Base-by-base conservation (phyloP, 2,329 filamentous ascomycete genomes). In the Trichoderma cornu-damae region DNA sequence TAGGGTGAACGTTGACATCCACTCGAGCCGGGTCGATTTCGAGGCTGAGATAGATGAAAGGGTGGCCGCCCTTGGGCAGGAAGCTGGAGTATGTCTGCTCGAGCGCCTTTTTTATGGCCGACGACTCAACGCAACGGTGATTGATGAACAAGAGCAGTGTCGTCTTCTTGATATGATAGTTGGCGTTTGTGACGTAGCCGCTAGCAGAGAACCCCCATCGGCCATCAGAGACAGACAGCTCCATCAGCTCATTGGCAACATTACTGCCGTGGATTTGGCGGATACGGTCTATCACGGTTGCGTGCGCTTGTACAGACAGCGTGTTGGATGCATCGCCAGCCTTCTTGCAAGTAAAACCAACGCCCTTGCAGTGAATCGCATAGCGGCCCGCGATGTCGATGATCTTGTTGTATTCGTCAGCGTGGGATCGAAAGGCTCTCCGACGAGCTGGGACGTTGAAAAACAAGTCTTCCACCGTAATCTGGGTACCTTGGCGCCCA, bases 391-490 rank as follows among this genome's bases (percentile, higher is more conserved):
- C 88, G 69, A 96, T 85, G 69, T 99, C 94, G 24, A 97, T 85
- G 57, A 99, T 96, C 74, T 97, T 99, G 67, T 95, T 91, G 75
- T 95, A 97, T 70, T 99, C 95, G 68, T 99, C 94, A 35, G 91
- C 89, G 16, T 89, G 77, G 12, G 93, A 97, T 38, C 94, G 85
- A 67, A 99, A 99, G 9, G 95, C 94, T 63, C 86, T 84, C 34
- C 92, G 85, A 22, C 94, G 84, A 7, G 88, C 96, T 0, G 91
- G 92, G 1, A 97, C 84, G 66, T 96, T 99, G 78, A 96, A 99
- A 71, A 99, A 99, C 9, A 99, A 75, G 70, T 99, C 94, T 68
- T 99, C 93, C 14, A 99, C 92, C 0, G 90, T 92, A 66, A 99
- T 96, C 67, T 96, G 92, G 2, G 94, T 99, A 6, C 94, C 94